Base-by-base conservation (phyloP, 441 rosid species). In the Syzygium malaccense region DNA sequence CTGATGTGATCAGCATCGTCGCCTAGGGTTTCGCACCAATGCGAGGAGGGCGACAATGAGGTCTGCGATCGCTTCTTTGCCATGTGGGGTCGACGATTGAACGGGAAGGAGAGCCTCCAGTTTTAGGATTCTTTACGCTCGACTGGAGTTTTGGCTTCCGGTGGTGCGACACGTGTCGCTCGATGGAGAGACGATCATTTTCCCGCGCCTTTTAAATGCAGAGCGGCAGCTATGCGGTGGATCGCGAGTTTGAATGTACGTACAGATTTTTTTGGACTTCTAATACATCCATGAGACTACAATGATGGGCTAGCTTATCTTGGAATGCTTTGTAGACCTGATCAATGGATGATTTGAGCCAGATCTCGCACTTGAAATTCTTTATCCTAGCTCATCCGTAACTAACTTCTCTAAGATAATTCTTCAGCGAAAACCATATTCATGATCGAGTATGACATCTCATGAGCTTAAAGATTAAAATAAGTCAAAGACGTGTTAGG, bases 31-130 rank as follows among this genome's bases (percentile, higher is more conserved):
- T 45, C 48, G 48, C 48, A 55, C 11, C 11, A 1, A 55, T 4
- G 26, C 20, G 11, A 55, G 58, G 58, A 55, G 26, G 4, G 8
- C 26, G 11, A 20, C 8, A 26, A 4, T 20, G 26, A 20, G 26
- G 26, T 55, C 10, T 55, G 58, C 25, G 4, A 55, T 55, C 8
- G 58, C 58, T 55, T 55, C 58, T 55, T 55, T 26, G 25, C 14
- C n/a, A 1, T 57, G 62, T 0, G n/a, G n/a, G 62, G 14, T 25
- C 62, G n/a, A 57, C 0, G n/a, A 57, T 57, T 28, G 26, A 57
- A 57, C 6, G 9, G 62, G 0, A 57, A 57, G n/a, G 30, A 6
- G 64, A 58, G 30, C 64, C 33, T 62, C 33, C 10, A 4, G 7
- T 14, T 58, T 13, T 0, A 18, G 32, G 18, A 3, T 0, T 25